Evolutionary conservation across 192 early-diverging fungal species (phyloP).

Genomic region (Lunasporangiospora selenospora): DNA sequence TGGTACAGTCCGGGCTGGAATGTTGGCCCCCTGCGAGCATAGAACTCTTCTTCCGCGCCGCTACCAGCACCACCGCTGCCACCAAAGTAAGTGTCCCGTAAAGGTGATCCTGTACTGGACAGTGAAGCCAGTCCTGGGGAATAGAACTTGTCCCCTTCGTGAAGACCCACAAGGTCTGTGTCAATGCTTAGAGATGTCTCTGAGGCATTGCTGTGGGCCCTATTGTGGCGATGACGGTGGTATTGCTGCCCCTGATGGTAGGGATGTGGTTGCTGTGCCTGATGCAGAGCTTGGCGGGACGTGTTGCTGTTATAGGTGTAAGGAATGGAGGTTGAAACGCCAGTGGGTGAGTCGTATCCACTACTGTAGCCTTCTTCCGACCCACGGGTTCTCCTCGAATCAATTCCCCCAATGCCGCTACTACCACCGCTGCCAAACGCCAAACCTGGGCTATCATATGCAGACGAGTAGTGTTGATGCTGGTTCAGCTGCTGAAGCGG

Average conservation of each 20-base stretch:
- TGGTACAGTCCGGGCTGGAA: not conserved
- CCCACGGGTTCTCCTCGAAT: too few relatives aligned
- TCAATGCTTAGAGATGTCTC: slow-evolving; percentile 32
- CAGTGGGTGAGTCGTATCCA: slow-evolving; percentile 28
- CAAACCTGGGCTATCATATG: not conserved
- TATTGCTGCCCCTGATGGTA: slow-evolving; percentile 12
- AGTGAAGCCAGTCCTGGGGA: slow-evolving; percentile 6
- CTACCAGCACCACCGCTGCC: not conserved
- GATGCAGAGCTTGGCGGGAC: not conserved
- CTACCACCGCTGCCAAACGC: not conserved
- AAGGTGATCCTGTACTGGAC: slow-evolving; percentile 23
- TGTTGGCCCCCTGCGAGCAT: slow-evolving; percentile 5
- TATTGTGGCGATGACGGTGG: slow-evolving; percentile 12
- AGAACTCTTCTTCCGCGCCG: slow-evolving; percentile 1
- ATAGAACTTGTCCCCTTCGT: not conserved
- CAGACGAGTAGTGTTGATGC: not conserved
- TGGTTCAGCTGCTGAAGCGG: not conserved
- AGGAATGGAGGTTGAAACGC: slow-evolving; percentile 8
- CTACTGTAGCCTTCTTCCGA: slow-evolving; percentile 30
- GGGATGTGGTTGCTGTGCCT: not conserved
- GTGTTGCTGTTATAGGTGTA: slow-evolving; percentile 5
- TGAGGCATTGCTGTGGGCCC: slow-evolving; percentile 25
- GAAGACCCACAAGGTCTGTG: not conserved
- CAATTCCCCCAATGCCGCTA: not conserved
- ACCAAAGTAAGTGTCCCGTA: slow-evolving; percentile 24